A percentile compares a stretch with the other conserved stretches of the same genome.
Conservation (phyloP, 768 basidiomycete genomes). For the Lactifluus subvellereus region DNA sequence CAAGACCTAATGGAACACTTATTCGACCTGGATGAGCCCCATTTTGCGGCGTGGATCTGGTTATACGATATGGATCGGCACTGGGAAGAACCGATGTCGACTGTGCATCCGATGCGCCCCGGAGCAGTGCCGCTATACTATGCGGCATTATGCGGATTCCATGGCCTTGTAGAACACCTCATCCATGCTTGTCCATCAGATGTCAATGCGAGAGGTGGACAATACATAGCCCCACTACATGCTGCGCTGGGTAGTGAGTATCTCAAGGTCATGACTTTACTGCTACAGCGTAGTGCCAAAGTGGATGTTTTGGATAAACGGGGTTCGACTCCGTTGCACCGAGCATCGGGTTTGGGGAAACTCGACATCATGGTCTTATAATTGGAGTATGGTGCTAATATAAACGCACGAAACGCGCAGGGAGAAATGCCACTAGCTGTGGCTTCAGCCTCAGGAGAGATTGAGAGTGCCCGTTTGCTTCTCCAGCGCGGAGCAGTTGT, state of each 20-base stretch:
- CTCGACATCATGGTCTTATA: neutral
- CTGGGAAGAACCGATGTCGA: neutral
- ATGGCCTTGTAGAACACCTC: neutral
- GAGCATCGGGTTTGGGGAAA: neutral
- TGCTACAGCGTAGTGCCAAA: neutral
- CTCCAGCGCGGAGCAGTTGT: neutral
- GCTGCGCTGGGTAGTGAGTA: neutral
- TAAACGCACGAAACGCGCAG: neutral
- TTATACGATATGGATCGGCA: neutral
- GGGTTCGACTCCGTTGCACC: neutral
- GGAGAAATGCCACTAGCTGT: neutral
- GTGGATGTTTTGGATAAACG: neutral
- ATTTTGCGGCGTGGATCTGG: slow-evolving; percentile 13
- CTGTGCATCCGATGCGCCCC: neutral
- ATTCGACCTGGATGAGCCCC: neutral
- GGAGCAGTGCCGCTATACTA: neutral
- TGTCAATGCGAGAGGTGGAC: neutral
- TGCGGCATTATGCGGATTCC: slow-evolving; percentile 1
- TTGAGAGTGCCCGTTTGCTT: neutral
- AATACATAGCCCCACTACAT: neutral
- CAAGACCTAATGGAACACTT: neutral
- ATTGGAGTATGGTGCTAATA: neutral
- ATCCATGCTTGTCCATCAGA: neutral
- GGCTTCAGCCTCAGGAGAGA: neutral
- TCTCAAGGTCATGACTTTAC: neutral